Evolutionary conservation across 2,329 filamentous ascomycete genomes (phyloP).

Genomic region (Fusarium hostae): DNA sequence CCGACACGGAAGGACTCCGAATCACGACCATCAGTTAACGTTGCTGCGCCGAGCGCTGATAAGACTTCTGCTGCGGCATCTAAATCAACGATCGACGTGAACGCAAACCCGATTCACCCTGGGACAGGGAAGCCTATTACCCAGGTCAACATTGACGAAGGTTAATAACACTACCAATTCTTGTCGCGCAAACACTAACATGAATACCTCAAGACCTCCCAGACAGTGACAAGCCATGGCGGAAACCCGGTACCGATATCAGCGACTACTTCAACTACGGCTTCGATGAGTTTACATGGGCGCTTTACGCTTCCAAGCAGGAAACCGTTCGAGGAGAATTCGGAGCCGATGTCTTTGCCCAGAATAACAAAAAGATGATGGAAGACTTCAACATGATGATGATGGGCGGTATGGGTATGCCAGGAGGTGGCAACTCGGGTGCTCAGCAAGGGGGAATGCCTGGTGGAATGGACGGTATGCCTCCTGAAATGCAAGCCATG

Average conservation of each 20-base stretch:
- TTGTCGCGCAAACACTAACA: background rate
- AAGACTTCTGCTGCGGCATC: conserved; percentile 72
- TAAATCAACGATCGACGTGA: conserved; percentile 86
- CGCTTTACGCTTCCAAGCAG: conserved; percentile 91
- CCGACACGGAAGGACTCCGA: conserved; percentile 60
- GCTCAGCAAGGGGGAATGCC: conserved; percentile 56
- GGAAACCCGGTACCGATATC: conserved; percentile 91
- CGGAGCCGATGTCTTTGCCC: conserved; percentile 70
- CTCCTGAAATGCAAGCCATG: conserved; percentile 74
- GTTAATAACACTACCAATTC: conserved; percentile 47
- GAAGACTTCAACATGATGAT: conserved; percentile 76
- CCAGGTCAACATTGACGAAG: conserved; percentile 78
- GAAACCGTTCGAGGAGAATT: conserved; percentile 81
- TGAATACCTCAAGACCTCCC: conserved; percentile 64
- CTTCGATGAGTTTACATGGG: conserved; percentile 98
- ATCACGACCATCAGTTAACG: conserved; percentile 48
- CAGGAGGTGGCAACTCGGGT: conserved; percentile 48
- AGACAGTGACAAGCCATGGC: conserved; percentile 93
- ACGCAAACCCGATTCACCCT: conserved; percentile 83
- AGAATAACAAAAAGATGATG: conserved; percentile 81
- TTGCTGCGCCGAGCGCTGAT: conserved; percentile 59
- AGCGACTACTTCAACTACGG: conserved; percentile 99
- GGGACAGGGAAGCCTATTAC: conserved; percentile 83
- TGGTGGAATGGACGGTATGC: conserved; percentile 69
- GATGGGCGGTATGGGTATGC: conserved; percentile 66